phyloP scores from a whole-genome alignment of 495 filamentous ascomycete genomes.

The Penicillium fimorum region DNA sequence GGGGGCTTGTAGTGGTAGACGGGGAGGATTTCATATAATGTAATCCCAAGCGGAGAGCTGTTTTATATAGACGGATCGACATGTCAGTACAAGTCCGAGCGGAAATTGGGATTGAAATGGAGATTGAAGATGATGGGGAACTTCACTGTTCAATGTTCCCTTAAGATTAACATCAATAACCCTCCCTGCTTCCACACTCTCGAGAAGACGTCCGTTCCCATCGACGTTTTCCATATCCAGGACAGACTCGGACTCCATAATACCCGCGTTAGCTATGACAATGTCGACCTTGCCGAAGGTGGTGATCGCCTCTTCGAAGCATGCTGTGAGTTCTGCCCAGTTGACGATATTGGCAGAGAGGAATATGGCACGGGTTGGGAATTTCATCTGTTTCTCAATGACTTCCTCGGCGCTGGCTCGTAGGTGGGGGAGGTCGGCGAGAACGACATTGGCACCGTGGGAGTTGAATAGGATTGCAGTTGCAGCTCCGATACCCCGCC shows the following conservation, averaged over 20 bases:
- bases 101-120: not conserved
- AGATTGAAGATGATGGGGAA: not conserved
- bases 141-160: conserved; percentile 35
- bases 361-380: conserved; percentile 22
- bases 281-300: conserved; percentile 56
- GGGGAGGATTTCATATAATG: conserved; percentile 18
- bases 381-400: conserved; percentile 9
- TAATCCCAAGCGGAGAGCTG: conserved; percentile 21
- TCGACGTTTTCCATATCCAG: conserved; percentile 23
- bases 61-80: not conserved
- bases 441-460: conserved; percentile 29
- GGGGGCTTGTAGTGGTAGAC: not conserved
- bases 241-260: conserved; percentile 41
- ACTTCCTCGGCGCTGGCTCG: conserved; percentile 12
- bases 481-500: conserved; percentile 40
- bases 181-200: conserved; percentile 19
- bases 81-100: not conserved
- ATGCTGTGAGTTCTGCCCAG: conserved; percentile 32
- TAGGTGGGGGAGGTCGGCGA: conserved; percentile 27
- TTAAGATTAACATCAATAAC: conserved; percentile 39
- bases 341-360: conserved; percentile 25
- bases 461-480: conserved; percentile 27
- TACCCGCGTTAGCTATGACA: conserved; percentile 68
- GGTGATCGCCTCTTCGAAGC: conserved; percentile 55
- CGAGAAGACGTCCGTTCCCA: conserved; percentile 20